Evolutionary conservation across 345 rosid species (phyloP).

Genomic region (Moricandia moricandioides): DNA sequence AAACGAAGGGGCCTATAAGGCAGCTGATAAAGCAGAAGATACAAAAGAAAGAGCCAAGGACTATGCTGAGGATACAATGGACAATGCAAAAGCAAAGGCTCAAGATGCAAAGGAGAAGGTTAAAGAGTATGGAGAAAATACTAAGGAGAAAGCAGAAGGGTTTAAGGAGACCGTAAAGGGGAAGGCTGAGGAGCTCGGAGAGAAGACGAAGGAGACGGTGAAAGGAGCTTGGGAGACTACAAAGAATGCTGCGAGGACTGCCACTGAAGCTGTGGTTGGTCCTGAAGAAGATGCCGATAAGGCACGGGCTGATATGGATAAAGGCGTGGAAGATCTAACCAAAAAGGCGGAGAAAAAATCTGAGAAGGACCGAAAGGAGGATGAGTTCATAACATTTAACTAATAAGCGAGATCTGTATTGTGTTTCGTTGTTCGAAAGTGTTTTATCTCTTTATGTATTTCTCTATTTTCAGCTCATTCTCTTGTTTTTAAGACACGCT

Average conservation of each 20-base stretch:
- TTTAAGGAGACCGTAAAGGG: slow-evolving; percentile 33
- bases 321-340: slow-evolving; percentile 17
- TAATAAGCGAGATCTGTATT: background rate
- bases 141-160: slow-evolving; percentile 26
- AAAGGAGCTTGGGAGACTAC: slow-evolving; percentile 41
- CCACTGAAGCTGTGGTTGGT: slow-evolving; percentile 36
- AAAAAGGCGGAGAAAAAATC: slow-evolving; percentile 21
- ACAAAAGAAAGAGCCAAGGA: slow-evolving; percentile 24
- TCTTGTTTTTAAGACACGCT: background rate
- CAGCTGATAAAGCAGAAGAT: slow-evolving; percentile 30
- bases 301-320: slow-evolving; percentile 29
- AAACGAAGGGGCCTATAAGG: slow-evolving; percentile 20
- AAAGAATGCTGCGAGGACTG: slow-evolving; percentile 16
- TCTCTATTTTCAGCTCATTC: background rate
- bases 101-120: too few species aligned
- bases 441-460: background rate
- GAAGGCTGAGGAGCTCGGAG: slow-evolving; percentile 35
- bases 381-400: slow-evolving; percentile 33
- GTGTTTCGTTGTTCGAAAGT: slow-evolving; percentile 1
- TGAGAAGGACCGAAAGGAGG: slow-evolving; percentile 18
- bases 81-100: too few species aligned
- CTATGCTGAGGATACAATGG: too few species aligned
- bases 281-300: slow-evolving; percentile 32
- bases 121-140: too few species aligned
- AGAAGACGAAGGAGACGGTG: slow-evolving; percentile 36